Evolutionary conservation across 768 basidiomycete genomes (phyloP), one percentile per base, ranked within the genome.

Genomic region (Collybia nuda): DNA sequence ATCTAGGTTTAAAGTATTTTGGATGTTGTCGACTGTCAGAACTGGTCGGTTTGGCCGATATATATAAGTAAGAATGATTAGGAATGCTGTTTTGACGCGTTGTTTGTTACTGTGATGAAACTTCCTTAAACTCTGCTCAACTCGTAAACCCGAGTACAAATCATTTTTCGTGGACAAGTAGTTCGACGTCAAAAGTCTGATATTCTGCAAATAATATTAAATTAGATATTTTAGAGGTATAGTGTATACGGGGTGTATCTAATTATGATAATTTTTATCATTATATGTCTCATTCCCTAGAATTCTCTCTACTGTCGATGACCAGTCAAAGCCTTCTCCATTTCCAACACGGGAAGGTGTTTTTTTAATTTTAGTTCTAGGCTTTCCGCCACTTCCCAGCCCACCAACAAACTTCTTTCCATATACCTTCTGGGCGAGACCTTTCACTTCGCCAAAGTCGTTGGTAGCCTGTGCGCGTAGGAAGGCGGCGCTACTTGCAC

Each of bases 381-480:
- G 61, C 42, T 56, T 67, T 37, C 49, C 32, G 2, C 32, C 55
- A 11, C 55, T 60, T 36, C 61, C 62, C 19, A 64, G 56, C 19
- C 65, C 67, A 24, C 71, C 73, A 23, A 63, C 59, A 44, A 69
- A 73, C 48, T 67, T 71, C 52, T 71, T 67, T 17, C 82, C 80
- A 23, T 69, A 72, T 6, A 58, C 75, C 47, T 73, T 73, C 66
- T 81, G 79, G 8, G 86, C 83, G 12, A 92, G 75, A 35, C 79
- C 74, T 63, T 80, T 84, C 51, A 94, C 78, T 65, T 93, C 86
- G 6, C 76, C 78, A 47, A 87, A 79, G 61, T 89, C 85, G 9
- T 72, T 68, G 7, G 85, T 86, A 2, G 88, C 85, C 66, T 94
- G 92, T 2, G 91, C 91, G 29, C 81, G 76, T 39, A 93, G 71